Conservation (phyloP, 2,329 filamentous ascomycete species). For the Pseudogymnoascus pannorum region DNA sequence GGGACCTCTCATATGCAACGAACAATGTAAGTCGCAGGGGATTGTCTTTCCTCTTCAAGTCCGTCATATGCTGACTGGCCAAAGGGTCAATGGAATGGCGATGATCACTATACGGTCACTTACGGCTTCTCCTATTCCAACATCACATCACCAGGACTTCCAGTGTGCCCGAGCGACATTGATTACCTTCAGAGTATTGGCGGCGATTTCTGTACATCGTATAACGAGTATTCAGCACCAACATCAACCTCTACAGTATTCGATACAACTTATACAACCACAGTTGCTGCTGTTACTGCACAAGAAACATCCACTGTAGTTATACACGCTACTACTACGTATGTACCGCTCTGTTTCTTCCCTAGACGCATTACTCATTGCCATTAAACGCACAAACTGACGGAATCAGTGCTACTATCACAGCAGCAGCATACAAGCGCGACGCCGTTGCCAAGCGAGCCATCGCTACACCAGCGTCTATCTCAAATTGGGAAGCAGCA, state of each 20-base stretch:
- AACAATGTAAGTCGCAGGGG: neutral
- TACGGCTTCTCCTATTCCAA: constrained; percentile 16
- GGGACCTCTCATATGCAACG: constrained; percentile 15
- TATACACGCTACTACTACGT: neutral
- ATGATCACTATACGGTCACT: constrained; percentile 19
- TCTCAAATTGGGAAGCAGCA: neutral
- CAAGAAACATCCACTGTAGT: neutral
- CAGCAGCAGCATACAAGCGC: neutral
- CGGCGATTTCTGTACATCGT: neutral
- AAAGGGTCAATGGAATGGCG: constrained; percentile 18
- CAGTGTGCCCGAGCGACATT: neutral
- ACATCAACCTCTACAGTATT: neutral
- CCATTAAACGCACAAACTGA: neutral
- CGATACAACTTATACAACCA: neutral
- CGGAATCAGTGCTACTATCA: neutral
- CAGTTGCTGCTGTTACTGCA: neutral
- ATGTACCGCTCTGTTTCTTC: neutral
- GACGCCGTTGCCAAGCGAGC: neutral
- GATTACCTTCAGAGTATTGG: neutral
- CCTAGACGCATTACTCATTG: neutral
- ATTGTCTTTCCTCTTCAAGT: neutral
- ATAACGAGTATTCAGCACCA: neutral
- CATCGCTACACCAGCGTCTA: neutral
- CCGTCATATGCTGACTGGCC: neutral
- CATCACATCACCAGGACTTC: neutral